Conservation (phyloP, 805 yeast genomes). For the Suhomyces vadensis region DNA sequence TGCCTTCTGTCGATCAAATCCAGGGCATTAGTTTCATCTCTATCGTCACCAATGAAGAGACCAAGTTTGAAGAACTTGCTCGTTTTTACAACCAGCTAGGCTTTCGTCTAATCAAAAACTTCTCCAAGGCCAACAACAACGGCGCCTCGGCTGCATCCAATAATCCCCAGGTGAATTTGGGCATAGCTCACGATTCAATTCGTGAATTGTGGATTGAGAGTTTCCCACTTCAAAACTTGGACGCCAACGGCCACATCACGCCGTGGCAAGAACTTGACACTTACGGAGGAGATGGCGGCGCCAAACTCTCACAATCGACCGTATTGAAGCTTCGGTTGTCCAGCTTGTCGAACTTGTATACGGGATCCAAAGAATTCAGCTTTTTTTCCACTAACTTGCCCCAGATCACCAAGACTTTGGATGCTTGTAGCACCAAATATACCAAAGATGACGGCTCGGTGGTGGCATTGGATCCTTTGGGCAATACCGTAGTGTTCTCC, state of each 20-base stretch:
- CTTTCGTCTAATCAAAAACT: slow-evolving; percentile 59
- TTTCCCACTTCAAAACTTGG: slow-evolving; percentile 51
- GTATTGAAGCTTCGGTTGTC: slow-evolving; percentile 39
- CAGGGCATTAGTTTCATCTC: slow-evolving; percentile 46
- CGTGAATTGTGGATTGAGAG: slow-evolving; percentile 74
- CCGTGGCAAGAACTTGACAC: slow-evolving; percentile 45
- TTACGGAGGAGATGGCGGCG: slow-evolving; percentile 39
- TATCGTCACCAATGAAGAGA: slow-evolving; percentile 54
- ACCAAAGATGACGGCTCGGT: not conserved
- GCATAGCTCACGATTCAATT: slow-evolving; percentile 65
- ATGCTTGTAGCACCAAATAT: slow-evolving; percentile 10
- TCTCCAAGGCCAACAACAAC: slow-evolving; percentile 51
- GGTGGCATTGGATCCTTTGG: slow-evolving; percentile 33
- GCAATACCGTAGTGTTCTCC: slow-evolving; percentile 32
- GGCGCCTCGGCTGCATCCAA: slow-evolving; percentile 25
- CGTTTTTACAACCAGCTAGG: slow-evolving; percentile 64
- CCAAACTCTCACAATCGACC: slow-evolving; percentile 28
- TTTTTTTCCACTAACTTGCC: slow-evolving; percentile 35
- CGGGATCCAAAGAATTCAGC: slow-evolving; percentile 18
- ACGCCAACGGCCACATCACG: slow-evolving; percentile 31
- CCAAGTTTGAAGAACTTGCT: slow-evolving; percentile 47
- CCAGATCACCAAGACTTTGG: slow-evolving; percentile 21
- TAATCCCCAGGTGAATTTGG: slow-evolving; percentile 39
- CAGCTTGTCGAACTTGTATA: slow-evolving; percentile 11
- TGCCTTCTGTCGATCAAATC: slow-evolving; percentile 8